phyloP scores from a whole-genome alignment of 2,329 filamentous ascomycete genomes.

The Ceratocystis eucalypticola region DNA sequence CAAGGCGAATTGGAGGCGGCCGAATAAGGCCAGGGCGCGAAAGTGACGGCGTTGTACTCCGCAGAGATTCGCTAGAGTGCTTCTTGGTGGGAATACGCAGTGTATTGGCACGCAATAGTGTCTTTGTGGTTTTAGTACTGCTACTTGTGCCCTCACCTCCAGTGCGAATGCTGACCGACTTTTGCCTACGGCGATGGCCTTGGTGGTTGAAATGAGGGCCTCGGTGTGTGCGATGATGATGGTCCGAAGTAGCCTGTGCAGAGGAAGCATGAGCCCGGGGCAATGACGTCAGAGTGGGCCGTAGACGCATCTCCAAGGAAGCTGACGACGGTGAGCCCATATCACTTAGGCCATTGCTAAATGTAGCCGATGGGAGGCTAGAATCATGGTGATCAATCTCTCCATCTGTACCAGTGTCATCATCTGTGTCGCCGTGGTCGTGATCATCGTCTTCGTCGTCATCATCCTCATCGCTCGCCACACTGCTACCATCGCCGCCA shows the following conservation, averaged over 20 bases:
- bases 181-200: slow-evolving; percentile 25
- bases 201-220: slow-evolving; percentile 6
- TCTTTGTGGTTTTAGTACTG: not conserved
- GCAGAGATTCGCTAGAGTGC: slow-evolving; percentile 43
- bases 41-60: slow-evolving; percentile 25
- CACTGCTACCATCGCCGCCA: slow-evolving; percentile 14
- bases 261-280: slow-evolving; percentile 3
- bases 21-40: slow-evolving; percentile 24
- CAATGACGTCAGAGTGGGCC: slow-evolving; percentile 58
- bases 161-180: slow-evolving; percentile 37
- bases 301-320: slow-evolving; percentile 59
- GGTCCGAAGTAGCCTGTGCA: slow-evolving; percentile 9
- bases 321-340: slow-evolving; percentile 26
- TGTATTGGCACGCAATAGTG: slow-evolving; percentile 31
- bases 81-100: slow-evolving; percentile 36
- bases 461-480: slow-evolving; percentile 23
- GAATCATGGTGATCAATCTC: slow-evolving; percentile 19
- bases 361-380: slow-evolving; percentile 22
- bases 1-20: not conserved
- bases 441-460: slow-evolving; percentile 39
- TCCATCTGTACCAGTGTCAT: slow-evolving; percentile 7
- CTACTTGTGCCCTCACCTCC: slow-evolving; percentile 28
- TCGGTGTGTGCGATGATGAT: not conserved
- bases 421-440: slow-evolving; percentile 25
- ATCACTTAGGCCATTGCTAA: slow-evolving; percentile 21